Conservation (phyloP, 345 rosid species). For the Psidium friedrichsthalianum region DNA sequence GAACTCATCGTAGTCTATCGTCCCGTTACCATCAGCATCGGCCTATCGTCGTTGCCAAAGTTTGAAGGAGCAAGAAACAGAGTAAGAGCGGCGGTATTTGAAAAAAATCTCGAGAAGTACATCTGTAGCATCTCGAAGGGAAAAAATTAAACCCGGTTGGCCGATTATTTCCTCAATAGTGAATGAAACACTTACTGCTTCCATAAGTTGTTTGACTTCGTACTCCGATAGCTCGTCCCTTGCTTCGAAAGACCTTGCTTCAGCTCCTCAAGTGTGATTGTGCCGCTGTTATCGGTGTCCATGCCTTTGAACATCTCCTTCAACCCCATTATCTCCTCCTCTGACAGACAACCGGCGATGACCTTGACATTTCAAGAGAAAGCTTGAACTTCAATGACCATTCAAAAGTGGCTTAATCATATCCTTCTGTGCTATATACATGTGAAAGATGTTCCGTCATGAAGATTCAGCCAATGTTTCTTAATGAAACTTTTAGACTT, state of each 20-base stretch:
- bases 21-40: conserved; percentile 52
- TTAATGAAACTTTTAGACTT: not conserved
- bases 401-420: not conserved
- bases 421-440: not conserved
- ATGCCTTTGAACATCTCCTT: conserved; percentile 91
- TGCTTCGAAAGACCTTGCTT: conserved; percentile 86
- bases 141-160: not conserved
- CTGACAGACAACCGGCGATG: conserved; percentile 91
- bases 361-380: conserved; percentile 30
- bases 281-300: conserved; percentile 80
- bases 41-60: conserved; percentile 26
- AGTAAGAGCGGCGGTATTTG: not conserved
- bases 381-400: not conserved
- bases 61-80: not conserved
- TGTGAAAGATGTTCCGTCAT: not conserved
- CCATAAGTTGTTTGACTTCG: conserved; percentile 86
- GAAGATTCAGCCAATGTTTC: not conserved
- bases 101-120: not conserved
- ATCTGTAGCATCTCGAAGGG: not conserved
- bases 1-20: conserved; percentile 41
- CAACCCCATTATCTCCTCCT: conserved; percentile 97
- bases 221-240: conserved; percentile 79
- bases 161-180: not conserved
- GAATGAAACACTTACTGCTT: conserved; percentile 54
- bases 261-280: conserved; percentile 90